phyloP scores from a whole-genome alignment of 2,329 filamentous ascomycete species.

The Grosmannia huntii region DNA sequence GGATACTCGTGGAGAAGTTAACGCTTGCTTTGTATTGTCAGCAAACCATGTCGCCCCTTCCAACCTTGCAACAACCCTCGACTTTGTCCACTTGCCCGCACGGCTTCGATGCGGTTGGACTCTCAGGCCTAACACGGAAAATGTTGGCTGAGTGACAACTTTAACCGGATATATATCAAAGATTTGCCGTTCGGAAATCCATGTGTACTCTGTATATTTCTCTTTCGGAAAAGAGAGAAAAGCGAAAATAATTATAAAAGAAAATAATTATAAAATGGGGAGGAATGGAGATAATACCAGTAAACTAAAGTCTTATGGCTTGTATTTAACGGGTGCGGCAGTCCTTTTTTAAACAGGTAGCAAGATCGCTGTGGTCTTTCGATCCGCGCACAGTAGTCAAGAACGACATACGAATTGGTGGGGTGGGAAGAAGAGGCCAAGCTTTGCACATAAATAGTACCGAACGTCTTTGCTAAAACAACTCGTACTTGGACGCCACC shows the following conservation, averaged over 20 bases:
- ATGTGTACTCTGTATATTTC: not conserved
- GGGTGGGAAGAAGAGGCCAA: not conserved
- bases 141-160: not conserved
- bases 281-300: not conserved
- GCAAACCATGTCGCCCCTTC: not conserved
- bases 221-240: not conserved
- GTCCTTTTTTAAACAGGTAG: not conserved
- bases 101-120: not conserved
- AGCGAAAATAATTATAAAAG: not conserved
- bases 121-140: not conserved
- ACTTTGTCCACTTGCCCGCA: slow-evolving; percentile 2
- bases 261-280: not conserved
- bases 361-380: not conserved
- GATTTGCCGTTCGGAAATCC: not conserved
- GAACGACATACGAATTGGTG: not conserved
- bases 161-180: not conserved
- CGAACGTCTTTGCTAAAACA: not conserved
- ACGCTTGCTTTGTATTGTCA: slow-evolving; percentile 1
- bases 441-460: not conserved
- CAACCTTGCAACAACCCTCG: not conserved
- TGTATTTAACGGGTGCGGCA: not conserved
- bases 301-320: not conserved
- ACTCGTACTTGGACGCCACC: not conserved
- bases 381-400: not conserved
- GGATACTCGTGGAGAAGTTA: not conserved